Base-by-base conservation (phyloP, 2,329 filamentous ascomycete species). In the Camptophora hylomeconis region DNA sequence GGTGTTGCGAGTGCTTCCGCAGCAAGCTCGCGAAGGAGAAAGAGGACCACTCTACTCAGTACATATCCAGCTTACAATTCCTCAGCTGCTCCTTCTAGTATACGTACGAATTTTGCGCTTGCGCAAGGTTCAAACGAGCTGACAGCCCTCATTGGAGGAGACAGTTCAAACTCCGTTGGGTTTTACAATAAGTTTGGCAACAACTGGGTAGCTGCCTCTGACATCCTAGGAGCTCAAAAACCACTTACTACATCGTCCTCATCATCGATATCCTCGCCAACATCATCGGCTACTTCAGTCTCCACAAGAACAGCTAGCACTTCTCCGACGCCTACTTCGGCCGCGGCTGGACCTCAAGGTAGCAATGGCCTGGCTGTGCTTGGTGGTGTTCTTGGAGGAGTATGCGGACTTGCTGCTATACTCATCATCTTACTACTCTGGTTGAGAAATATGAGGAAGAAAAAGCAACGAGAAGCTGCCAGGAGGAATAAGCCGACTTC, bases 141-240 rank as follows among this genome's bases (percentile, higher is more conserved):
- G 39, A 70, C 87, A 2, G 78, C 89, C 9, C 72, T 92, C 36
- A 73, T 77, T n/a, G 81, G 84, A 24, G 84, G 84, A 15, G 73
- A 69, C 42, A 53, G 60, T 5, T 57, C 76, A 2, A 67, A 80
- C 36, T 67, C 79, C 0, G 48, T 95, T 4, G 72, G 68, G 39
- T 71, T 94, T 35, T 95, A 93, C 53, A 66, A 92, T 45, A 72
- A 74, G 24, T 67, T 65, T 7, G 56, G 71, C 24, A 93, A 94
- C 50, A 60, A 64, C 24, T 95, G 87, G 87, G 54, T 79, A 13
- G 75, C 93, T 47, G 65, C 80, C 1, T 70, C 70, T 0, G 56
- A 65, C 5, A 52, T 81, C 14, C 72, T 92, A 36, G 61, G 57
- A 12, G 62, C 56, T 5, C 48, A 56, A 30, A 45, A 58, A 32